Conservation (phyloP, 805 yeast species). For the Pichia scutulata region DNA sequence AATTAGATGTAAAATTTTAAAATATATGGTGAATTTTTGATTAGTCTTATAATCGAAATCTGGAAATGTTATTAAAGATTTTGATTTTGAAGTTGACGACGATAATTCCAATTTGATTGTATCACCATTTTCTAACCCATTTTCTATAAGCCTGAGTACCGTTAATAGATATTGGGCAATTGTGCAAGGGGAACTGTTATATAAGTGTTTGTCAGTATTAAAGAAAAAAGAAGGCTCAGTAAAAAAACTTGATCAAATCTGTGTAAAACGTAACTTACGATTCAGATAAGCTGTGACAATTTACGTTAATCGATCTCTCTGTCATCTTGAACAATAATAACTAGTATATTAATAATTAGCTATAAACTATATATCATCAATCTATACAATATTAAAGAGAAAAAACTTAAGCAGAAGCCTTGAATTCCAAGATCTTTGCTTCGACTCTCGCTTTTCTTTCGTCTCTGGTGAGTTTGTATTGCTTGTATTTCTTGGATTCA, state of each 20-base stretch:
- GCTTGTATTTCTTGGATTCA: constrained; percentile 87
- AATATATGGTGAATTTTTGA: constrained; percentile 17
- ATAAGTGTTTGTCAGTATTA: not conserved
- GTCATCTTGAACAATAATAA: not conserved
- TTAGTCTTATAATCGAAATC: constrained; percentile 12
- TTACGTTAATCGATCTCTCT: not conserved
- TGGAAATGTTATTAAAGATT: constrained; percentile 14
- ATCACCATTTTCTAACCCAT: constrained; percentile 23
- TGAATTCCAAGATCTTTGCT: constrained; percentile 90
- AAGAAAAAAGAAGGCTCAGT: constrained; percentile 1
- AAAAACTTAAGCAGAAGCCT: constrained; percentile 34
- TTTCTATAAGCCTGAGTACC: constrained; percentile 19
- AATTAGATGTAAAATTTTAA: constrained; percentile 18
- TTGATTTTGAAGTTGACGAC: constrained; percentile 6
- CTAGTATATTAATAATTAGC: not conserved
- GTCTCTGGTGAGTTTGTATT: constrained; percentile 79
- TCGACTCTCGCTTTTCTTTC: constrained; percentile 86
- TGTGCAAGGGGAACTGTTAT: not conserved
- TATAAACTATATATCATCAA: not conserved
- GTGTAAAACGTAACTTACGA: not conserved
- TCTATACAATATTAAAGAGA: not conserved
- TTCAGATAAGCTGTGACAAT: not conserved
- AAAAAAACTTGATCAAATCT: not conserved
- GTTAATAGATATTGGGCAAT: constrained; percentile 12
- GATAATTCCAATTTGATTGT: constrained; percentile 14